Conservation (phyloP, 345 rosid species). For the Euphorbia peplus region DNA sequence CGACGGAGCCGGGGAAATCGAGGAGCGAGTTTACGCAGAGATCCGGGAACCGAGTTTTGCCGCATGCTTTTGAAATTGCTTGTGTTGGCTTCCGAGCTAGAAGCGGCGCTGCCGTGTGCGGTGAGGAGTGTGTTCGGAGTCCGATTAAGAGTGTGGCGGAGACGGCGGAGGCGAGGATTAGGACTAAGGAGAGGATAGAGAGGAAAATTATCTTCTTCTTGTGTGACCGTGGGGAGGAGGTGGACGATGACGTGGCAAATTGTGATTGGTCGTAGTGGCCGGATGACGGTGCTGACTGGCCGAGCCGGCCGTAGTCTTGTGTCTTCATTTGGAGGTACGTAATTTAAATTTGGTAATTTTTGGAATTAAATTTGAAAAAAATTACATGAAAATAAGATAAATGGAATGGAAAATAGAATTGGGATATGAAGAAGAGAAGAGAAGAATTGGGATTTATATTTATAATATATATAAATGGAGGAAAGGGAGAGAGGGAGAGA, state of each 20-base stretch:
- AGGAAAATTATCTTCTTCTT: conserved; percentile 43
- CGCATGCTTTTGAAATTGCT: conserved; percentile 68
- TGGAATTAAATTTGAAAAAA: not conserved
- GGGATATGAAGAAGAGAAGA: no score
- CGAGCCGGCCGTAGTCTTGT: conserved; percentile 29
- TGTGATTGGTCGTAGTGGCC: not conserved
- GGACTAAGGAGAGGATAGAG: conserved; percentile 36
- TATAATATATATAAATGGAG: not conserved
- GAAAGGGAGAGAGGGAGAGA: not conserved
- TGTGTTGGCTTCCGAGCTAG: conserved; percentile 55
- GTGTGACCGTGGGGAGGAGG: conserved; percentile 14
- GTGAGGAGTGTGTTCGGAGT: conserved; percentile 24
- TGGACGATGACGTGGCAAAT: not conserved
- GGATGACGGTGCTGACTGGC: conserved; percentile 16
- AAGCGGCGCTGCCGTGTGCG: not conserved
- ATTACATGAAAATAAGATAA: not conserved
- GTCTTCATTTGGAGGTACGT: not conserved
- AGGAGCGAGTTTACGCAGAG: conserved; percentile 69
- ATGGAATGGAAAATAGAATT: not conserved
- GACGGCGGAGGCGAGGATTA: conserved; percentile 59
- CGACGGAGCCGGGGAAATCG: conserved; percentile 59
- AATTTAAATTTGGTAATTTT: not conserved
- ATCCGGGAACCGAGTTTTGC: conserved; percentile 54
- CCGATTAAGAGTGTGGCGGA: conserved; percentile 46
- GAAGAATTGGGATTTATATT: not conserved